Evolutionary conservation across 1,139 yeast genomes (phyloP).

Genomic region (Diutina siamensis): DNA sequence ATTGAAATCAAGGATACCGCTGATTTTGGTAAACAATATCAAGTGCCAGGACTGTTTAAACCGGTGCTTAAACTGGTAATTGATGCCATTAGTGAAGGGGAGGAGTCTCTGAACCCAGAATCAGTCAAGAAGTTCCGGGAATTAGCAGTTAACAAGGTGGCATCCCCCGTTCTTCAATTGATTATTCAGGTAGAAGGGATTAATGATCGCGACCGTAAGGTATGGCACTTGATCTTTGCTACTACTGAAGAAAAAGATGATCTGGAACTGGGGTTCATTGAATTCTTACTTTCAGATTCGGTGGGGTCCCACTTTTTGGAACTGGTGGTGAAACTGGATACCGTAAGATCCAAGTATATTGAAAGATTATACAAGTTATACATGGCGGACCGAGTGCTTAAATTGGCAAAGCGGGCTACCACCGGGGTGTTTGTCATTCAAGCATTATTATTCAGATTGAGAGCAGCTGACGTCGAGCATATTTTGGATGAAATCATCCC

Average conservation of each 20-base stretch:
- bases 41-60: slow-evolving; percentile 64
- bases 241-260: slow-evolving; percentile 8
- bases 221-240: slow-evolving; percentile 48
- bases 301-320: slow-evolving; percentile 90
- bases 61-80: slow-evolving; percentile 41
- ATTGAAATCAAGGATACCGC: slow-evolving; percentile 74
- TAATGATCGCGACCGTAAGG: slow-evolving; percentile 54
- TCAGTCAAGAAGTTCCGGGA: slow-evolving; percentile 45
- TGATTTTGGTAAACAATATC: slow-evolving; percentile 55
- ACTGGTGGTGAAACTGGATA: slow-evolving; percentile 46
- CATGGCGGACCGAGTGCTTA: slow-evolving; percentile 62
- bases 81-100: slow-evolving; percentile 6
- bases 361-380: slow-evolving; percentile 61
- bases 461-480: slow-evolving; percentile 44
- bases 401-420: slow-evolving; percentile 65
- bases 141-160: slow-evolving; percentile 63
- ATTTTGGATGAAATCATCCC: slow-evolving; percentile 66
- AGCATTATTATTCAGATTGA: slow-evolving; percentile 49
- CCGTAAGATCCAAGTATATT: slow-evolving; percentile 55
- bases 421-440: slow-evolving; percentile 81
- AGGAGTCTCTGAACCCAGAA: slow-evolving; percentile 7
- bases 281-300: slow-evolving; percentile 71
- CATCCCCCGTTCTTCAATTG: slow-evolving; percentile 82
- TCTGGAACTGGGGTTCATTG: slow-evolving; percentile 73
- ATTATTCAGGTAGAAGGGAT: slow-evolving; percentile 75